Evolutionary conservation across 1,284 basidiomycete genomes (phyloP).

Genomic region (Chiua sp.): DNA sequence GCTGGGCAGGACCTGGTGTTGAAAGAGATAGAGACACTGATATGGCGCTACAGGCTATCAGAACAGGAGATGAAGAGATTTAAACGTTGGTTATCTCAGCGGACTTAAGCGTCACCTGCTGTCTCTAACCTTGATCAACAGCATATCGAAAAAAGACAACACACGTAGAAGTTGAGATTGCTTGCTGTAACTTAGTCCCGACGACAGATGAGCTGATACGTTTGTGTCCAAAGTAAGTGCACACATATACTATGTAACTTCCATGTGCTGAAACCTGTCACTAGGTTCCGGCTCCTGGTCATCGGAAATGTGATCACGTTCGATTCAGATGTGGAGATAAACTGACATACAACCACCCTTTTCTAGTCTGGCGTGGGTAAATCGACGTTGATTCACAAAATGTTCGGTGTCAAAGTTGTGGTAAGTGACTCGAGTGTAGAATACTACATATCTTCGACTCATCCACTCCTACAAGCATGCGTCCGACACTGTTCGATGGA

Average conservation of each 20-base stretch:
- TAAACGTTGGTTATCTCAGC: too few species aligned
- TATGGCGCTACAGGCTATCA: too few species aligned
- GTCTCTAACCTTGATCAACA: too few species aligned
- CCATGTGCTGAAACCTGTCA: not conserved
- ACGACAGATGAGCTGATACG: too few species aligned
- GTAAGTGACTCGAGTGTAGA: conserved; percentile 4
- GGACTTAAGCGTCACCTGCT: too few species aligned
- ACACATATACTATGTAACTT: not conserved
- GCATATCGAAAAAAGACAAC: too few species aligned
- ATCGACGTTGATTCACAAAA: conserved; percentile 7
- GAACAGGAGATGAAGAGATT: too few species aligned
- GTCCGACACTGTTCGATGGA: conserved; percentile 4
- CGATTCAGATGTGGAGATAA: not conserved
- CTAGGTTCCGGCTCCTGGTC: conserved; percentile 21
- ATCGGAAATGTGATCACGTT: conserved; percentile 17
- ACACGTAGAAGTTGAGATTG: too few species aligned
- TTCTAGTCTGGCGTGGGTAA: conserved; percentile 25
- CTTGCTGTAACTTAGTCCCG: too few species aligned
- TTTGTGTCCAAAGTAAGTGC: too few species aligned
- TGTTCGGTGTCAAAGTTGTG: conserved; percentile 17
- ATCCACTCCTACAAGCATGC: conserved; percentile 4
- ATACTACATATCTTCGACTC: not conserved
- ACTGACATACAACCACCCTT: not conserved
- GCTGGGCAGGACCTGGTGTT: too few species aligned
- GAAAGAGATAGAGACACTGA: too few species aligned